These are phyloP conservation scores for Triticum turgidum DNA, from an alignment of 176 grass and related monocot species.

Conservation along the genomic window DNA sequence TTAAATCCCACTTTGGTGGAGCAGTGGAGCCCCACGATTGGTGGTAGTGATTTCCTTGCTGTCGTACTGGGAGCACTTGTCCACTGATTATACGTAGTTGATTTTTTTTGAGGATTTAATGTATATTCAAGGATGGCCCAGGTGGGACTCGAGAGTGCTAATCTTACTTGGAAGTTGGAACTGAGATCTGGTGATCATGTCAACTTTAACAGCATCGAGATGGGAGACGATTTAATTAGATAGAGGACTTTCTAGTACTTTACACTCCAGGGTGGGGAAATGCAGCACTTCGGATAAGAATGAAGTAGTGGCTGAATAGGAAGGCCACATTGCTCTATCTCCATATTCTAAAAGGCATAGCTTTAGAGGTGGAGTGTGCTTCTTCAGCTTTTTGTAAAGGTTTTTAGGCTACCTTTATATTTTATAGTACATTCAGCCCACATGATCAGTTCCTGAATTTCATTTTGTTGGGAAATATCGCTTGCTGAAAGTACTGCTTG, in stretches of 20 bases:
- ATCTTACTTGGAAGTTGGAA: conserved; percentile 27
- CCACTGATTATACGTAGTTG: conserved; percentile 8
- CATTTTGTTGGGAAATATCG: conserved; percentile 4
- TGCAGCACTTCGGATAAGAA: conserved; percentile 54
- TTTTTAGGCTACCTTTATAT: conserved; percentile 9
- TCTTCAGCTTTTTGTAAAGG: conserved; percentile 44
- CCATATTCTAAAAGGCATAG: conserved; percentile 30
- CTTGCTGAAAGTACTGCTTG: conserved; percentile 7
- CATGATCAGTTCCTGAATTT: conserved; percentile 21
- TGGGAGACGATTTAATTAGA: conserved; percentile 25
- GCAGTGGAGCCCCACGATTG: conserved; percentile 30
- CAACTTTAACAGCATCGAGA: conserved; percentile 16
- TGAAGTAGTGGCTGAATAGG: conserved; percentile 42
- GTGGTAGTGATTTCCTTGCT: conserved; percentile 43
- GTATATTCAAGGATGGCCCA: conserved; percentile 21
- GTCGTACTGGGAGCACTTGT: conserved; percentile 43
- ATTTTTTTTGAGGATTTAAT: neutral
- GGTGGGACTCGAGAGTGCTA: conserved; percentile 17
- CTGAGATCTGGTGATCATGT: conserved; percentile 27
- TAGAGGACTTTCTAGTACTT: neutral
- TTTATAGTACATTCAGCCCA: conserved; percentile 14
- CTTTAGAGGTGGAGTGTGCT: conserved; percentile 41
- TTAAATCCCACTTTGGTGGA: conserved; percentile 53
- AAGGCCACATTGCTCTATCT: conserved; percentile 26
- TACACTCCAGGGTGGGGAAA: conserved; percentile 38